A percentile compares a stretch with the other conserved stretches of the same genome.
phyloP scores from a whole-genome alignment of 805 yeast species.

The Metschnikowia peoriensis region DNA sequence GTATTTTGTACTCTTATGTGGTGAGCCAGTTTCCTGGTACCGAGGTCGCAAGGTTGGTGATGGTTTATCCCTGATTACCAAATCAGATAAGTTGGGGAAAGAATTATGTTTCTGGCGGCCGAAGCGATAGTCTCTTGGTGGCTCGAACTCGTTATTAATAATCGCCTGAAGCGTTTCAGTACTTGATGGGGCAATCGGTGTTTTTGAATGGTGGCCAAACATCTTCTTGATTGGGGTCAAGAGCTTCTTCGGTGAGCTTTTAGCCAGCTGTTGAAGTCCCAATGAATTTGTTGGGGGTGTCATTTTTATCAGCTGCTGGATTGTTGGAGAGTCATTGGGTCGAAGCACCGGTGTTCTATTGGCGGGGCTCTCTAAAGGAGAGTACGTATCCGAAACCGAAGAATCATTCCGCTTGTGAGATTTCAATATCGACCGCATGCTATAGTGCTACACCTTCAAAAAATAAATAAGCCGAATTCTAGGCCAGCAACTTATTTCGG shows the following conservation, averaged over 20 bases:
- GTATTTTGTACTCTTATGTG: neutral
- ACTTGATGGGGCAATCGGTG: constrained; percentile 6
- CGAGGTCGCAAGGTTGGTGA: neutral
- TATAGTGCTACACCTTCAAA: neutral
- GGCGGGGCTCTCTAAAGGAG: constrained; percentile 7
- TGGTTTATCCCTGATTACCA: neutral
- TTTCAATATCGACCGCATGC: constrained; percentile 20
- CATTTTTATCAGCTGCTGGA: neutral
- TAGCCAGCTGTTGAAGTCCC: constrained; percentile 8
- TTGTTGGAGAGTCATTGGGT: neutral
- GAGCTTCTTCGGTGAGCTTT: constrained; percentile 36
- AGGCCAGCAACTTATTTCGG: neutral
- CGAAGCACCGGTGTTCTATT: neutral
- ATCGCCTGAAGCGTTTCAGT: constrained; percentile 14
- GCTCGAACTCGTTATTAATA: constrained; percentile 12
- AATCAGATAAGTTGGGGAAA: constrained; percentile 5
- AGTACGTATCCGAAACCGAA: constrained; percentile 14
- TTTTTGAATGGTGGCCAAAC: constrained; percentile 22
- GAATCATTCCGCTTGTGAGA: constrained; percentile 20
- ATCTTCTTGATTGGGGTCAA: constrained; percentile 37
- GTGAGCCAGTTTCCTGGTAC: no score
- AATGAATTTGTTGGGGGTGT: constrained; percentile 14
- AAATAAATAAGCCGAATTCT: neutral
- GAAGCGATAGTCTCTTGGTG: constrained; percentile 10
- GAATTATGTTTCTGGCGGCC: neutral